phyloP scores from a whole-genome alignment of 345 rosid genomes.

The Eucalyptus caleyi region DNA sequence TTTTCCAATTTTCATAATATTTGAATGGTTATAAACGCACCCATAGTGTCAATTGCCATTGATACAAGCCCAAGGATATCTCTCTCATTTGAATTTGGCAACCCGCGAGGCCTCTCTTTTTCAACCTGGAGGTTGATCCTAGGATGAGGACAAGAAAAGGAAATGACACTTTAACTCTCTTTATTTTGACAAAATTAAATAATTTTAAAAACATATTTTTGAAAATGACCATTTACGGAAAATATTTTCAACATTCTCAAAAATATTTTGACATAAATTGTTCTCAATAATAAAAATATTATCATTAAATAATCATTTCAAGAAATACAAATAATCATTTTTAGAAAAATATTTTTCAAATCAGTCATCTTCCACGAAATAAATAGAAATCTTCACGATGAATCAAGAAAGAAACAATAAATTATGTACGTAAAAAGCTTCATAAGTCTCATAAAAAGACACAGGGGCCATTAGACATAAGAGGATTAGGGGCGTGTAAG shows the following conservation, averaged over 20 bases:
- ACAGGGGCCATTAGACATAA: not conserved
- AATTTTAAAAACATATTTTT: not conserved
- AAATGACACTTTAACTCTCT: not conserved
- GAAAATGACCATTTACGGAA: not conserved
- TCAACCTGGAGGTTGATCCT: not conserved
- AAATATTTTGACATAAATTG: not conserved
- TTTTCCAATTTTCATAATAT: not conserved
- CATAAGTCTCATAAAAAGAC: not conserved
- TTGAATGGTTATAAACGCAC: too few relatives aligned
- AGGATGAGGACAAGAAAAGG: not conserved
- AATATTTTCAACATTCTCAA: not conserved
- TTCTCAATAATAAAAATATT: not conserved
- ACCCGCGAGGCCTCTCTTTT: not conserved
- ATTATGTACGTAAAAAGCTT: not conserved
- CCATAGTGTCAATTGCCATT: not conserved
- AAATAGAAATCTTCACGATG: not conserved
- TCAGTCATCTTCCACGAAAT: accelerated
- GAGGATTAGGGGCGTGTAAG: not conserved
- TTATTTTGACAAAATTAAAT: not conserved
- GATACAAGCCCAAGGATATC: not conserved
- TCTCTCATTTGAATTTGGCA: too few relatives aligned
- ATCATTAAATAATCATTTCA: not conserved
- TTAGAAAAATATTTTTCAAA: not conserved
- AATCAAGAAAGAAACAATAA: not conserved
- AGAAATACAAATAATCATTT: not conserved